phyloP scores from a whole-genome alignment of 768 basidiomycete species.

The Leccinum boreale region DNA sequence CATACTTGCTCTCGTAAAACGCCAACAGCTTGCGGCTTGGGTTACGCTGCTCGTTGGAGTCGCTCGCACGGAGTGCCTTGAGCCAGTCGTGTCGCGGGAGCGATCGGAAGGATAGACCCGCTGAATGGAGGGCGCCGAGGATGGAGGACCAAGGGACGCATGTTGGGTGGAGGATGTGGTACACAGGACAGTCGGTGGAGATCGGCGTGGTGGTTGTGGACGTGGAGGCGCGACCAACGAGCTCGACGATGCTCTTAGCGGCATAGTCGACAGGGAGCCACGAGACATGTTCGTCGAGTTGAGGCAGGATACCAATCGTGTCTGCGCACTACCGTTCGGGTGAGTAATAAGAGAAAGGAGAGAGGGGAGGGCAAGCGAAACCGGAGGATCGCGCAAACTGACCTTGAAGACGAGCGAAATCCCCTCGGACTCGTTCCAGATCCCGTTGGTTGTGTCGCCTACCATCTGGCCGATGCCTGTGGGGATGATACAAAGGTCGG shows the following conservation, averaged over 20 bases:
- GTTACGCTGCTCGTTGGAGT: constrained; percentile 20
- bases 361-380: background rate
- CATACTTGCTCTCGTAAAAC: constrained; percentile 27
- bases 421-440: constrained; percentile 53
- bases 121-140: constrained; percentile 35
- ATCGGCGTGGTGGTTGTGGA: constrained; percentile 8
- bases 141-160: constrained; percentile 36
- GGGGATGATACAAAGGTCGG: background rate
- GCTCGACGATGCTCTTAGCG: constrained; percentile 44
- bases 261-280: constrained; percentile 57
- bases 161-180: no score
- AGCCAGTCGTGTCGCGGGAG: constrained; percentile 24
- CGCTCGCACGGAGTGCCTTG: constrained; percentile 21
- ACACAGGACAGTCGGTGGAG: background rate
- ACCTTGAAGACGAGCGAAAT: constrained; percentile 32
- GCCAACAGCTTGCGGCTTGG: constrained; percentile 23
- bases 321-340: constrained; percentile 35
- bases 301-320: constrained; percentile 36
- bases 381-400: background rate
- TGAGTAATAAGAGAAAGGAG: no score
- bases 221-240: constrained; percentile 19
- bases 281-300: constrained; percentile 30
- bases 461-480: constrained; percentile 56
- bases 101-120: constrained; percentile 31
- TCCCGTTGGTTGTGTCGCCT: constrained; percentile 45